These are phyloP conservation scores for Hypoxylon subgilvum DNA, from an alignment of 495 filamentous ascomycete species.

Conservation along the genomic window DNA sequence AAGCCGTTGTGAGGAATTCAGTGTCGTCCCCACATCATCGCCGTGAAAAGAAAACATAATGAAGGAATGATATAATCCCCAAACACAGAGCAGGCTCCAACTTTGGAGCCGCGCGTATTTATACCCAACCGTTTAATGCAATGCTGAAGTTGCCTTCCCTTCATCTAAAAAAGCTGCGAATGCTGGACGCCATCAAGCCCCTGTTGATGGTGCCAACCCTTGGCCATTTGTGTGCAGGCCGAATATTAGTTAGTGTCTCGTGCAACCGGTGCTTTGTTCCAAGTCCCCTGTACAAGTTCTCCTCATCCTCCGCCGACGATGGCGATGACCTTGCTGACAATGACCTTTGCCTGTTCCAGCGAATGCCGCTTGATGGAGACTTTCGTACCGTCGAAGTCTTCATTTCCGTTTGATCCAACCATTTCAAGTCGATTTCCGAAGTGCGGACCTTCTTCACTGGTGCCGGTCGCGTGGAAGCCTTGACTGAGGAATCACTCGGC, in stretches of 20 bases:
- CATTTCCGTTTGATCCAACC: conserved; percentile 28
- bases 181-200: conserved; percentile 49
- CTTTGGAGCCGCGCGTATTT: conserved; percentile 29
- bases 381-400: conserved; percentile 22
- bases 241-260: conserved; percentile 34
- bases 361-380: conserved; percentile 16
- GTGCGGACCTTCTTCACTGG: conserved; percentile 33
- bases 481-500: conserved; percentile 7
- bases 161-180: conserved; percentile 51
- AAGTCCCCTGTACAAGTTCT: conserved; percentile 36
- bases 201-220: conserved; percentile 45
- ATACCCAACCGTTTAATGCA: conserved; percentile 29
- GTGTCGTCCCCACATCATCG: conserved; percentile 22
- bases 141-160: conserved; percentile 35
- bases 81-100: conserved; percentile 32
- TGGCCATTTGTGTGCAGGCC: conserved; percentile 41
- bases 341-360: conserved; percentile 22
- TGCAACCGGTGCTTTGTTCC: conserved; percentile 24
- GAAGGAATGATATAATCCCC: conserved; percentile 39
- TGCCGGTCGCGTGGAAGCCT: conserved; percentile 17
- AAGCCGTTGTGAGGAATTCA: conserved; percentile 14
- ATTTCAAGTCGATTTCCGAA: conserved; percentile 27
- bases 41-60: conserved; percentile 9
- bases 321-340: conserved; percentile 33
- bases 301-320: conserved; percentile 36